These are phyloP conservation scores for Lachancea meyersii DNA, from an alignment of 805 yeast species.

Conservation along the genomic window DNA sequence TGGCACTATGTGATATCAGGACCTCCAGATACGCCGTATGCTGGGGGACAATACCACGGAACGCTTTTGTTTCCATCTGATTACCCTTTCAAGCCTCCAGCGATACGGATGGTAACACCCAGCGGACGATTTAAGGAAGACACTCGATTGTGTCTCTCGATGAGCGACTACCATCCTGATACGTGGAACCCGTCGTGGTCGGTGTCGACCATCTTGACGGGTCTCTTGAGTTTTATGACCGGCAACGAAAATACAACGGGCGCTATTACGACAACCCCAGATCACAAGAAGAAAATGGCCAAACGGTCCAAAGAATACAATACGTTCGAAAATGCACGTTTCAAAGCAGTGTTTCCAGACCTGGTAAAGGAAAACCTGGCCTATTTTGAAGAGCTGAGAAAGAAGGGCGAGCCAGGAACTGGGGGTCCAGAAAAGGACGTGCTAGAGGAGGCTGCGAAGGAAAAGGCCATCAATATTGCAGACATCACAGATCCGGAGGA, in stretches of 20 bases:
- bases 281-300: slow-evolving; percentile 52
- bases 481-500: slow-evolving; percentile 61
- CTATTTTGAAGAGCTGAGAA: slow-evolving; percentile 22
- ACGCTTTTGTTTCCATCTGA: slow-evolving; percentile 75
- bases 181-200: slow-evolving; percentile 97
- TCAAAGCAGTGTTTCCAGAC: slow-evolving; percentile 66
- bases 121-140: slow-evolving; percentile 81
- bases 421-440: slow-evolving; percentile 19
- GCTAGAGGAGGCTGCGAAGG: slow-evolving; percentile 28
- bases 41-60: slow-evolving; percentile 85
- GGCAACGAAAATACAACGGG: slow-evolving; percentile 83
- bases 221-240: slow-evolving; percentile 87
- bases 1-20: slow-evolving; percentile 94
- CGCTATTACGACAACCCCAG: slow-evolving; percentile 58
- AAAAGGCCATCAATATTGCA: slow-evolving; percentile 32
- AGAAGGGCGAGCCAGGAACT: slow-evolving; percentile 9
- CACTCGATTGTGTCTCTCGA: slow-evolving; percentile 78
- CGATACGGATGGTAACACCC: slow-evolving; percentile 84
- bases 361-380: slow-evolving; percentile 34
- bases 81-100: slow-evolving; percentile 88
- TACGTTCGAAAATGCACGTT: slow-evolving; percentile 47
- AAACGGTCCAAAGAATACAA: slow-evolving; percentile 56
- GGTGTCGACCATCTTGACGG: slow-evolving; percentile 80
- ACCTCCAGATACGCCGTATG: slow-evolving; percentile 84
- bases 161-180: slow-evolving; percentile 93